Base-by-base conservation (phyloP, 495 filamentous ascomycete genomes). In the Aspergillus ostianus region DNA sequence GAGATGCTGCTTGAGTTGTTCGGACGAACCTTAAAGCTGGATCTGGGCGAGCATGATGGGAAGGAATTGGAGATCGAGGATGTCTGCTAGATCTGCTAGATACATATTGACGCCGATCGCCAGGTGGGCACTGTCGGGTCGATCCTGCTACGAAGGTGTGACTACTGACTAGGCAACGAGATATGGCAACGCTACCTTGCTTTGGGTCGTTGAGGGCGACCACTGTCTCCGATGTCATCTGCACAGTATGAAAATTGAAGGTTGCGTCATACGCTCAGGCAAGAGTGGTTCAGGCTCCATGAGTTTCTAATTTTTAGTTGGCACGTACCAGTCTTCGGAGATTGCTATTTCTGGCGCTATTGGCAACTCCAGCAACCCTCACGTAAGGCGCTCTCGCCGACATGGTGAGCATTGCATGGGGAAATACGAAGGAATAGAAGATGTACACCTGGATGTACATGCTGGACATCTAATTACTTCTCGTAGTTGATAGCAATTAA, bases 1-100 rank as follows among this genome's bases (percentile, higher is more conserved):
- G 88, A 93, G 81, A 90, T 97, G 71, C 70, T 98, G 61, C 73
- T 92, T 20, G 93, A 98, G 77, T 66, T 96, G 55, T 97, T 97
- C 76, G 85, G 83, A 6, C 78, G 93, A 30, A 87, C 83, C 2
- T 71, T 98, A 71, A 90, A 88, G 76, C 75, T 86, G 20, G 91
- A 96, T 61, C 68, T 97, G 59, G 93, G 93, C 17, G 73, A 74
- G 46, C 75, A 77, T 66, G 74, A 79, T 66, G 80, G 74, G 1
- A 76, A 68, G 53, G 70, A 76, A 29, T 58, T 80, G 65, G 69
- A 80, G 66, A 74, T 85, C 65, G 84, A 87, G 70, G 78, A 86
- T 72, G 76, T 85, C 19, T 87, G 84, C 62, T 87, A 74, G 70
- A 55, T 13, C 15, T 47, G 21, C 23, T 26, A 26, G 23, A 26